A percentile compares a stretch with the other conserved stretches of the same genome.
Conservation (phyloP, 371 early-diverging fungal genomes). For the Chytridium lagenaria region DNA sequence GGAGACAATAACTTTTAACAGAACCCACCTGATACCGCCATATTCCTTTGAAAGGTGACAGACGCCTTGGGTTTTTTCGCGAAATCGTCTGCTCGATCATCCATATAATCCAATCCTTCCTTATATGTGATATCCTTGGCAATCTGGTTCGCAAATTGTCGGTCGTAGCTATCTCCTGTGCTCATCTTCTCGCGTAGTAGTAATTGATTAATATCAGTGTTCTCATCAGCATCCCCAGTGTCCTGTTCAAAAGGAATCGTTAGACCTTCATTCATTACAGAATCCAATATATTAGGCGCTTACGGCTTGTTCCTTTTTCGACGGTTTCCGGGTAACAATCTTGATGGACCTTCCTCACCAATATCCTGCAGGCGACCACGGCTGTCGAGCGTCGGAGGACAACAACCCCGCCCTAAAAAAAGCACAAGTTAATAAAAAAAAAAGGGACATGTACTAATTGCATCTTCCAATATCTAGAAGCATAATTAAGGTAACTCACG, state of each 20-base stretch:
- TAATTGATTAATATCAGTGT: conserved; percentile 65
- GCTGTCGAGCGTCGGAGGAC: conserved; percentile 70
- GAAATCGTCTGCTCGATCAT: conserved; percentile 86
- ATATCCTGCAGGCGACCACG: conserved; percentile 60
- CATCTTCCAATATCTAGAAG: too few species aligned
- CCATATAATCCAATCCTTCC: conserved; percentile 79
- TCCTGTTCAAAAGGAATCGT: conserved; percentile 35
- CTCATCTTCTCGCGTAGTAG: conserved; percentile 72
- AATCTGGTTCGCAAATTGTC: conserved; percentile 76
- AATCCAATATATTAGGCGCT: conserved; percentile 45
- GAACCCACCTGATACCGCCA: conserved; percentile 64
- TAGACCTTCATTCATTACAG: background rate
- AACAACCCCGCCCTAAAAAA: conserved; percentile 17
- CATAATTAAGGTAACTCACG: background rate
- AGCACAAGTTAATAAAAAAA: too few species aligned
- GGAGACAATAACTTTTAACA: background rate
- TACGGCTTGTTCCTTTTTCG: conserved; percentile 41
- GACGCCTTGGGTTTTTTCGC: conserved; percentile 46
- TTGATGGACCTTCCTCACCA: conserved; percentile 22
- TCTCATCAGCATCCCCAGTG: conserved; percentile 61
- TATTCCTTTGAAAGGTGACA: conserved; percentile 65
- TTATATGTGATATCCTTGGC: conserved; percentile 75
- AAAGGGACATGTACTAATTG: too few species aligned
- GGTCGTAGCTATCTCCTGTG: conserved; percentile 59
- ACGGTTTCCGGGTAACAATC: conserved; percentile 27